Conservation (phyloP, 805 yeast genomes). For the Brettanomyces anomalus region DNA sequence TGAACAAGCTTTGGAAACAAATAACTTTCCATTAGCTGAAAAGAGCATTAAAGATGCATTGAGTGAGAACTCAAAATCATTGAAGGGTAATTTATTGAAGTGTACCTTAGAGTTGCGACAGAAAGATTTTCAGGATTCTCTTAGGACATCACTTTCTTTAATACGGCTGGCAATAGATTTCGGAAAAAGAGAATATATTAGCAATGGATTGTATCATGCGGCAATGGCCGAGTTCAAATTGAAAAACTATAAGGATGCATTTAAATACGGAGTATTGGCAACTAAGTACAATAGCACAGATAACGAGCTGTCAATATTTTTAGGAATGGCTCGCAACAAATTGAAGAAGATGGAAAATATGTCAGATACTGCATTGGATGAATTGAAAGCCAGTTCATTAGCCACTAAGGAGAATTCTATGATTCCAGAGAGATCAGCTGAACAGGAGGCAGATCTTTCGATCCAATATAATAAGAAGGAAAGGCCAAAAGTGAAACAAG, state of each 20-base stretch:
- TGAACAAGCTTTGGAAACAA: constrained; percentile 34
- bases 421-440: too few relatives aligned
- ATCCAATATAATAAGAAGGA: background rate
- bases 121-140: constrained; percentile 38
- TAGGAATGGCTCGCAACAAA: constrained; percentile 27
- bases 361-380: constrained; percentile 3
- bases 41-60: constrained; percentile 31
- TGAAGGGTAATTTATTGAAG: constrained; percentile 38
- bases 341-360: constrained; percentile 27
- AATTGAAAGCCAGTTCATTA: background rate
- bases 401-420: background rate
- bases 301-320: constrained; percentile 40
- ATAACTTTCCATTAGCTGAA: constrained; percentile 38
- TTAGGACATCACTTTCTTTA: constrained; percentile 37
- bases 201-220: constrained; percentile 38
- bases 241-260: constrained; percentile 34
- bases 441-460: background rate
- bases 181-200: constrained; percentile 39
- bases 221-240: constrained; percentile 38
- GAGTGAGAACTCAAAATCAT: constrained; percentile 33
- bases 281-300: constrained; percentile 34
- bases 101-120: constrained; percentile 41
- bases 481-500: constrained; percentile 4
- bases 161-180: constrained; percentile 31
- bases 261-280: constrained; percentile 34